Conservation (phyloP, 805 yeast genomes). For the Metschnikowia borealis region DNA sequence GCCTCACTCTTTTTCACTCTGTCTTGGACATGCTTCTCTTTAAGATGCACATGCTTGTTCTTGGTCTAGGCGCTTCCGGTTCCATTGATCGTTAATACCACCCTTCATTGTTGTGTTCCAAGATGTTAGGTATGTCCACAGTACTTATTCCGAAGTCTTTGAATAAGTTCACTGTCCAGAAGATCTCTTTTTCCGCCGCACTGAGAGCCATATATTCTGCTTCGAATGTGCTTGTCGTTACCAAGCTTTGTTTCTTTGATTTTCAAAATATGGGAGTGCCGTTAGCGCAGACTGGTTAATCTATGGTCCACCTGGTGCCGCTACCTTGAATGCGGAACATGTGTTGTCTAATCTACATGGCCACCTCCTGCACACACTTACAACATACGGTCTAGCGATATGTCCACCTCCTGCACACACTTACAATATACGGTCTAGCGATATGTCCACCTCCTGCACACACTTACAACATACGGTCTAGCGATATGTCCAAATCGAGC, state of each 20-base stretch:
- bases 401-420: too few species aligned
- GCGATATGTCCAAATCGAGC: too few species aligned
- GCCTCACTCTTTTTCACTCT: neutral
- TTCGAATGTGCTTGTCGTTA: too few species aligned
- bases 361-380: too few species aligned
- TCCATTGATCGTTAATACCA: slow-evolving; percentile 4
- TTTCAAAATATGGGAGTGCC: slow-evolving; percentile 3
- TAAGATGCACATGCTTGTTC: neutral
- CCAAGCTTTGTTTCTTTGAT: slow-evolving; percentile 3
- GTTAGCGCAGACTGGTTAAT: neutral
- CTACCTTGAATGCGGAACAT: too few species aligned
- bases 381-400: too few species aligned
- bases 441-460: too few species aligned
- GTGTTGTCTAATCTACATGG: too few species aligned
- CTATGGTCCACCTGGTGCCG: too few species aligned
- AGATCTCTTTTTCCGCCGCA: neutral
- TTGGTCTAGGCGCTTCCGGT: neutral
- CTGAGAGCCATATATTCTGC: neutral
- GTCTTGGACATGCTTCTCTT: neutral
- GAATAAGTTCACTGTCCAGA: neutral
- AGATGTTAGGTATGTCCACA: neutral
- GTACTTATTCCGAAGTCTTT: slow-evolving; percentile 2
- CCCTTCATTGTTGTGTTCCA: slow-evolving; percentile 8
- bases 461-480: too few species aligned
- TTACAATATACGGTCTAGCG: too few species aligned